Evolutionary conservation across 805 yeast species (phyloP).

Genomic region (Candida ascalaphidarum): DNA sequence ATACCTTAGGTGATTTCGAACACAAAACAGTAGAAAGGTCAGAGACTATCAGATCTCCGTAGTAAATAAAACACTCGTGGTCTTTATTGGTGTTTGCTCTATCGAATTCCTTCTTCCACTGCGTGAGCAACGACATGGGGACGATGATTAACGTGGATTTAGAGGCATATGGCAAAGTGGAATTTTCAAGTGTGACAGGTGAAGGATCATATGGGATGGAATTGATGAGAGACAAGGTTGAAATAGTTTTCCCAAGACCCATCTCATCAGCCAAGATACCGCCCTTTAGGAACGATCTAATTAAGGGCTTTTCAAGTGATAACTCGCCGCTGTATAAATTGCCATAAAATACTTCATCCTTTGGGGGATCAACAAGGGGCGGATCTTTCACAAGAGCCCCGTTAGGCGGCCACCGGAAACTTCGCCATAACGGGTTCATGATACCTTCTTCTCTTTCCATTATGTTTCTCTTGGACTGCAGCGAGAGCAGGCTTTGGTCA

Average conservation of each 20-base stretch:
- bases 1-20: conserved; percentile 31
- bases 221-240: conserved; percentile 66
- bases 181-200: conserved; percentile 6
- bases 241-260: conserved; percentile 93
- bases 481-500: conserved; percentile 11
- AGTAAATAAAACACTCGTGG: conserved; percentile 53
- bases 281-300: conserved; percentile 57
- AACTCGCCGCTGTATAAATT: conserved; percentile 77
- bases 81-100: conserved; percentile 42
- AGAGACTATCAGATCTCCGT: conserved; percentile 54
- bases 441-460: conserved; percentile 36
- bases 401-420: conserved; percentile 76
- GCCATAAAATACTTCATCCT: conserved; percentile 48
- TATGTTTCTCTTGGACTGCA: conserved; percentile 17
- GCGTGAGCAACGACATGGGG: conserved; percentile 86
- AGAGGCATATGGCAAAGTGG: conserved; percentile 41
- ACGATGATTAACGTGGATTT: conserved; percentile 72
- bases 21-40: conserved; percentile 43
- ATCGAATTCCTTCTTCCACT: conserved; percentile 80
- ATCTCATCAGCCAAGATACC: conserved; percentile 94
- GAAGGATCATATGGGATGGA: conserved; percentile 57
- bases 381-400: too few relatives aligned
- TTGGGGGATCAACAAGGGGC: conserved; percentile 14
- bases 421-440: conserved; percentile 82
- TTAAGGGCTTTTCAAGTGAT: conserved; percentile 55